Evolutionary conservation across 805 yeast species (phyloP).

Genomic region (Isabelozyma rhagii): DNA sequence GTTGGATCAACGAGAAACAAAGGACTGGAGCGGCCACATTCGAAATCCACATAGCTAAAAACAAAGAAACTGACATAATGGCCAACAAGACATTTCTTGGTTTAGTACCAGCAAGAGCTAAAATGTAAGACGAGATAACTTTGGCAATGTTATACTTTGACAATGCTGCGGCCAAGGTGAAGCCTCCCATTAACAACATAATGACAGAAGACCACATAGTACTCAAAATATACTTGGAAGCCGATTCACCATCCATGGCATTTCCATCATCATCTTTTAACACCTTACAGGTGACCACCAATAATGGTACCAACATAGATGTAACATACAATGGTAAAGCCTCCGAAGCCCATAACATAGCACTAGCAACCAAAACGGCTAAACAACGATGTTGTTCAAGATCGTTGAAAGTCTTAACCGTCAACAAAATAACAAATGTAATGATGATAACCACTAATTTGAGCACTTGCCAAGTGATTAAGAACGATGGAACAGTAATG

Average conservation of each 20-base stretch:
- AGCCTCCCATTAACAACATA: slow-evolving; percentile 87
- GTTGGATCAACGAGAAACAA: slow-evolving; percentile 88
- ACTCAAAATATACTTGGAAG: slow-evolving; percentile 74
- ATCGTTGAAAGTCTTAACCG: slow-evolving; percentile 31
- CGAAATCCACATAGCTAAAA: slow-evolving; percentile 92
- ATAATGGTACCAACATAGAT: slow-evolving; percentile 75
- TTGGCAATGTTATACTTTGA: slow-evolving; percentile 90
- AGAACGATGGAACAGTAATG: slow-evolving; percentile 6
- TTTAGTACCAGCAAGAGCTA: slow-evolving; percentile 80
- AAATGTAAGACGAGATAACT: slow-evolving; percentile 73
- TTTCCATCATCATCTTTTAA: slow-evolving; percentile 52
- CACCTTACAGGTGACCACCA: slow-evolving; percentile 71
- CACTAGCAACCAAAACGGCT: slow-evolving; percentile 77
- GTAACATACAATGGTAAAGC: slow-evolving; percentile 90
- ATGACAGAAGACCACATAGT: slow-evolving; percentile 96
- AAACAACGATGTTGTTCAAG: slow-evolving; percentile 48
- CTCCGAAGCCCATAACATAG: slow-evolving; percentile 94
- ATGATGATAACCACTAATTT: slow-evolving; percentile 47
- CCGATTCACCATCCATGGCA: slow-evolving; percentile 57
- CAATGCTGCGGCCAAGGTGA: slow-evolving; percentile 90
- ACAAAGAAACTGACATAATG: slow-evolving; percentile 81
- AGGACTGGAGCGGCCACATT: slow-evolving; percentile 97
- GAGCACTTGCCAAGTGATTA: slow-evolving; percentile 31
- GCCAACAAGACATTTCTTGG: slow-evolving; percentile 75
- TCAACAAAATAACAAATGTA: slow-evolving; percentile 40